Percentiles rank a stretch among this genome's conserved stretches.
Evolutionary conservation across 1,284 basidiomycete genomes (phyloP).

Genomic region (Apiotrichum gamsii): DNA sequence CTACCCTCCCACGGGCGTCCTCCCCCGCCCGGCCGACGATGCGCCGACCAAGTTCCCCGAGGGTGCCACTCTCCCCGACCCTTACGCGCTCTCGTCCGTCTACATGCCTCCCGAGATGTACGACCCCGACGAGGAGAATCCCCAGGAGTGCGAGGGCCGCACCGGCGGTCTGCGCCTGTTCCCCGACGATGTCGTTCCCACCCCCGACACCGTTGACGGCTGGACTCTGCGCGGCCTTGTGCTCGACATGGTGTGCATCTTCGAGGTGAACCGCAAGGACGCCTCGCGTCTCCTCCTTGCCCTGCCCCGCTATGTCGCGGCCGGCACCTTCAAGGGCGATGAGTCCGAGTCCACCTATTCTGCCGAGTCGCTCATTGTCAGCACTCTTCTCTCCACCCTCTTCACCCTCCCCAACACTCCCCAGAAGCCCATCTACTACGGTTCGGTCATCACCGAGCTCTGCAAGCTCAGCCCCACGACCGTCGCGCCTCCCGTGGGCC

Average conservation of each 20-base stretch:
- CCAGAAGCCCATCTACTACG: conserved; percentile 79
- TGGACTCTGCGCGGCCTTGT: conserved; percentile 73
- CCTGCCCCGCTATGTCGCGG: conserved; percentile 74
- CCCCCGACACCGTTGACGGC: conserved; percentile 63
- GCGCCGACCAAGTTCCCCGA: conserved; percentile 43
- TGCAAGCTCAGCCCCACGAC: conserved; percentile 86
- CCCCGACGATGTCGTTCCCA: conserved; percentile 72
- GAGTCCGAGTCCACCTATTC: conserved; percentile 39
- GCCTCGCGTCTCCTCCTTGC: conserved; percentile 80
- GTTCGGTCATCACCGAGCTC: conserved; percentile 81
- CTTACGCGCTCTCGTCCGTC: conserved; percentile 67
- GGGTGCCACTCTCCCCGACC: conserved; percentile 46
- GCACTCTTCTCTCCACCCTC: conserved; percentile 64
- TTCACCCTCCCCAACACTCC: conserved; percentile 71
- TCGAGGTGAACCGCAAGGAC: conserved; percentile 94
- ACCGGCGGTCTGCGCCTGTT: conserved; percentile 63
- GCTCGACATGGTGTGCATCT: conserved; percentile 81
- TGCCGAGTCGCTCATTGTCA: conserved; percentile 41
- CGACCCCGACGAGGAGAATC: conserved; percentile 48
- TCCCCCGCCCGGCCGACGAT: conserved; percentile 56
- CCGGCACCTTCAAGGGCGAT: conserved; percentile 65
- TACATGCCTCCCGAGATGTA: conserved; percentile 76
- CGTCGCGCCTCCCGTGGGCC: conserved; percentile 91
- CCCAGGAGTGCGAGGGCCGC: conserved; percentile 47
- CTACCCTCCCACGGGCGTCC: conserved; percentile 34